Evolutionary conservation across 2,329 filamentous ascomycete genomes (phyloP).

Genomic region (Rugonectria rugulosa): DNA sequence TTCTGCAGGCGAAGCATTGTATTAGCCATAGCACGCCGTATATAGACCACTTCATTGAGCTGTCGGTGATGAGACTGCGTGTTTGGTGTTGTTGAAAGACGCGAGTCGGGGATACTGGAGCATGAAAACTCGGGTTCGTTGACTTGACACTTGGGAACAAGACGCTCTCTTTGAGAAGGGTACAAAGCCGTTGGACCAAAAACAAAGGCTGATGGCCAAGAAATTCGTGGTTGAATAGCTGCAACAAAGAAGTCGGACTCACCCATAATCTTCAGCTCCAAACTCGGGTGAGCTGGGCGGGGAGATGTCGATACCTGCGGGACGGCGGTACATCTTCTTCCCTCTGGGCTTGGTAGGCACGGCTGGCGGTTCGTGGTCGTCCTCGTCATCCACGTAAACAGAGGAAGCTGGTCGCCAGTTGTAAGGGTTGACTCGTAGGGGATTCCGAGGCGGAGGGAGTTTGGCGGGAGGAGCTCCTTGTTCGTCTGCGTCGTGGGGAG

Average conservation of each 20-base stretch:
- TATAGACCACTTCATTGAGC: slow-evolving; percentile 23
- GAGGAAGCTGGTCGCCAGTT: slow-evolving; percentile 63
- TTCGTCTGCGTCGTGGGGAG: slow-evolving; percentile 32
- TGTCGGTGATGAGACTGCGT: not conserved
- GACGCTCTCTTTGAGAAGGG: not conserved
- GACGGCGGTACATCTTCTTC: slow-evolving; percentile 38
- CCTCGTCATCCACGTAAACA: slow-evolving; percentile 47
- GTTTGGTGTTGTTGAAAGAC: not conserved
- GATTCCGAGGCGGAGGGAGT: slow-evolving; percentile 47
- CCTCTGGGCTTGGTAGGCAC: slow-evolving; percentile 49
- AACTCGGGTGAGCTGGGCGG: slow-evolving; percentile 65
- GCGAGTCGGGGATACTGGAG: not conserved
- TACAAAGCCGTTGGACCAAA: not conserved
- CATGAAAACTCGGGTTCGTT: not conserved
- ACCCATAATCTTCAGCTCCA: slow-evolving; percentile 48
- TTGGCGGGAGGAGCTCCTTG: slow-evolving; percentile 38
- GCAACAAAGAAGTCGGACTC: slow-evolving; percentile 42
- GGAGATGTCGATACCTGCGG: slow-evolving; percentile 59
- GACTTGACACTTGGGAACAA: not conserved
- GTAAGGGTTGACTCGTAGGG: slow-evolving; percentile 41
- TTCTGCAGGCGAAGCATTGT: slow-evolving; percentile 37
- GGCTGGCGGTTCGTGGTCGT: slow-evolving; percentile 11
- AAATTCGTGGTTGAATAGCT: slow-evolving; percentile 8
- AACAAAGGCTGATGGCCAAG: slow-evolving; percentile 25
- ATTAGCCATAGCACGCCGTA: slow-evolving; percentile 28